Conservation (phyloP, 179 eudicot species). For the Spinacia oleracea region DNA sequence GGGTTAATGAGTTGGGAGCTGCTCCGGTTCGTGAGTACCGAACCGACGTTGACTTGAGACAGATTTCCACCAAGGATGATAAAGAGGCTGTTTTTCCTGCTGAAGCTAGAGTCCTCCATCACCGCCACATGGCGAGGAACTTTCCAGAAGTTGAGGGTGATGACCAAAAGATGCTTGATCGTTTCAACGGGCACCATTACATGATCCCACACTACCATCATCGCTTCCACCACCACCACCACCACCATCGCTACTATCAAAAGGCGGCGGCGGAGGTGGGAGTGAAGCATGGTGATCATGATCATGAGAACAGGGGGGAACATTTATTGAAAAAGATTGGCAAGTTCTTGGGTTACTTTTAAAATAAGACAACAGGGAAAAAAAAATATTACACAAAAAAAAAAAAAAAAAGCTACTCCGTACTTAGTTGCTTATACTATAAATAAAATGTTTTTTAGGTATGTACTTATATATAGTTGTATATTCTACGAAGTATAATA, state of each 20-base stretch:
- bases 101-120: constrained; percentile 3
- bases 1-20: not conserved
- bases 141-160: not conserved
- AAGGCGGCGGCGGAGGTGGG: not conserved
- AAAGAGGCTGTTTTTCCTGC: not conserved
- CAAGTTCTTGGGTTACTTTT: constrained; percentile 26
- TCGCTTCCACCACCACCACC: constrained; percentile 8
- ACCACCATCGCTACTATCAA: not conserved
- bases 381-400: not conserved
- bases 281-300: not conserved
- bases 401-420: too few species aligned
- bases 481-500: too few species aligned
- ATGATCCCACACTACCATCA: constrained; percentile 6
- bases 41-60: not conserved
- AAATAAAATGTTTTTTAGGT: not conserved
- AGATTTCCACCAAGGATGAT: not conserved
- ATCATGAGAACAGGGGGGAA: not conserved
- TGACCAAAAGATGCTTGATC: not conserved
- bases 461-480: not conserved
- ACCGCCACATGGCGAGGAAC: constrained; percentile 16
- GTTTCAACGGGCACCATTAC: not conserved
- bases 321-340: constrained; percentile 20
- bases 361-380: not conserved
- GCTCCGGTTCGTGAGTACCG: not conserved
- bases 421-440: not conserved